These are phyloP conservation scores for Meira nashicola DNA, from an alignment of 1,284 basidiomycete genomes.

Conservation along the genomic window DNA sequence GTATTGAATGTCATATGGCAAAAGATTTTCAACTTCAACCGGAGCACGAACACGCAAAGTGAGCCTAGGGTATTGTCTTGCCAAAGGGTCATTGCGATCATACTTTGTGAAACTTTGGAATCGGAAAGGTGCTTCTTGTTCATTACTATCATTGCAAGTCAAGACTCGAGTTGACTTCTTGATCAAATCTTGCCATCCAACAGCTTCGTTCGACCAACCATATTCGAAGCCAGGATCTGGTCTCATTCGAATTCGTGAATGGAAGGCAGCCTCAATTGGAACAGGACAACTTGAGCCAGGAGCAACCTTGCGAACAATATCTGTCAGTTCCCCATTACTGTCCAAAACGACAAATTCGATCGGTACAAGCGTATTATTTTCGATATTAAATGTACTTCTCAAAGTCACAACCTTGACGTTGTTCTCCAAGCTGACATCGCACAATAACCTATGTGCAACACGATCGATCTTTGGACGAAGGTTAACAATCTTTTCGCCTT, in stretches of 20 bases:
- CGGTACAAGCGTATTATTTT: conserved; percentile 87
- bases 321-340: conserved; percentile 72
- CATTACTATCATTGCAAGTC: conserved; percentile 76
- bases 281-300: conserved; percentile 85
- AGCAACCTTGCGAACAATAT: conserved; percentile 77
- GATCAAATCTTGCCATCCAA: conserved; percentile 85
- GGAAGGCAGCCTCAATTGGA: conserved; percentile 83
- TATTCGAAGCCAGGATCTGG: conserved; percentile 95
- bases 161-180: conserved; percentile 71
- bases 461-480: conserved; percentile 74
- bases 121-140: conserved; percentile 82
- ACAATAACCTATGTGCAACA: conserved; percentile 76
- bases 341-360: conserved; percentile 88
- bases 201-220: conserved; percentile 76
- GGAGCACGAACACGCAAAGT: conserved; percentile 85
- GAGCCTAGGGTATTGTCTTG: conserved; percentile 68
- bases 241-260: conserved; percentile 76
- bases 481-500: conserved; percentile 85
- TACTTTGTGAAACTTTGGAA: conserved; percentile 89
- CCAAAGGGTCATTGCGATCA: conserved; percentile 64
- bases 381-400: conserved; percentile 85
- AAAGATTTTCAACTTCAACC: conserved; percentile 88
- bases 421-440: conserved; percentile 83
- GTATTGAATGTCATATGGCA: conserved; percentile 94
- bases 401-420: conserved; percentile 95